phyloP scores from a whole-genome alignment of 257 asterid genomes.

The Gentiana dahurica region DNA sequence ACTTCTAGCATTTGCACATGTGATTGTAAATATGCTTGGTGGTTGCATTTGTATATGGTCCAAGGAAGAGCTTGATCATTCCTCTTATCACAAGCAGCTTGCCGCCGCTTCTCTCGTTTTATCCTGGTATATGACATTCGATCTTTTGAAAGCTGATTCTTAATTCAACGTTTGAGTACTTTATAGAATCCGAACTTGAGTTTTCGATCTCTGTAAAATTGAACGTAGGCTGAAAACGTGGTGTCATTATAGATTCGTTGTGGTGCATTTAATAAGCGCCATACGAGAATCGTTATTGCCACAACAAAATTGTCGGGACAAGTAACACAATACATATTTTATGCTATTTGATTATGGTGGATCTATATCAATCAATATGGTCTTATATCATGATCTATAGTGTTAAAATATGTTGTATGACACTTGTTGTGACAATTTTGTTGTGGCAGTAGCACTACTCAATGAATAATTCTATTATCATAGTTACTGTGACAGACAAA shows the following conservation, averaged over 20 bases:
- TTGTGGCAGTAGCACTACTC: too few species aligned
- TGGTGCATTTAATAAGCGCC: not conserved
- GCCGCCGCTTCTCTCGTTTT: conserved; percentile 64
- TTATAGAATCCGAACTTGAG: not conserved
- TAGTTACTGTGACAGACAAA: too few species aligned
- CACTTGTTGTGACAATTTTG: too few species aligned
- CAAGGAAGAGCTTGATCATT: conserved; percentile 48
- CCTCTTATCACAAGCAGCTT: conserved; percentile 63
- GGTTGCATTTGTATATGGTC: conserved; percentile 67
- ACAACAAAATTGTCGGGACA: too few species aligned
- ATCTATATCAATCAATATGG: too few species aligned
- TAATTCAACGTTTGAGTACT: not conserved
- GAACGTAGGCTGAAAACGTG: not conserved
- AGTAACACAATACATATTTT: too few species aligned
- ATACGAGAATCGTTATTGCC: too few species aligned
- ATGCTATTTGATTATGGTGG: too few species aligned
- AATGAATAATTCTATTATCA: too few species aligned
- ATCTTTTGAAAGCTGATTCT: not conserved
- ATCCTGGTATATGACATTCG: conserved; percentile 44
- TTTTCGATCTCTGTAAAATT: not conserved
- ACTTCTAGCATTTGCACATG: conserved; percentile 55
- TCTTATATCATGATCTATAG: too few species aligned
- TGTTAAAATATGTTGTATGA: too few species aligned
- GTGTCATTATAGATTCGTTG: not conserved
- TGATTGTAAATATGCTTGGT: conserved; percentile 33